Conservation (phyloP, 2,329 filamentous ascomycete species). For the Botrytis byssoidea region DNA sequence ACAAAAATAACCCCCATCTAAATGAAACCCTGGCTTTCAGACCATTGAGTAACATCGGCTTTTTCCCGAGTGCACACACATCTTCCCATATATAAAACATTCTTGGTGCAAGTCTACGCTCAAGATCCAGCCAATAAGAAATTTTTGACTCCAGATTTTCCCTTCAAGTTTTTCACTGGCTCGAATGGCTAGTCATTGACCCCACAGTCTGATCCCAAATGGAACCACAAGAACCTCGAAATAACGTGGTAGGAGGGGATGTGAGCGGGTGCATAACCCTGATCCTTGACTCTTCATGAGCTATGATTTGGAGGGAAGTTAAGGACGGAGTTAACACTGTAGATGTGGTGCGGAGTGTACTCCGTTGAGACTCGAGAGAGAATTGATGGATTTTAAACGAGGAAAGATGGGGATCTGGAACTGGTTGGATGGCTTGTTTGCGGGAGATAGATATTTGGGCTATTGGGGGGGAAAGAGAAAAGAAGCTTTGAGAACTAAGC, state of each 20-base stretch:
- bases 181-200: background rate
- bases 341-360: background rate
- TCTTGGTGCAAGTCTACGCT: background rate
- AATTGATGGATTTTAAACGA: background rate
- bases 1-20: background rate
- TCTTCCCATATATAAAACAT: background rate
- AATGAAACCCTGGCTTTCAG: background rate
- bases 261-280: constrained; percentile 12
- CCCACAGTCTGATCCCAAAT: constrained; percentile 18
- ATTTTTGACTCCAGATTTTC: background rate
- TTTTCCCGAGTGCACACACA: background rate
- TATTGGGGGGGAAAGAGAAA: background rate
- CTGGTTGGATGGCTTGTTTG: background rate
- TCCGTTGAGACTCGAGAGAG: background rate
- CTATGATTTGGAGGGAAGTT: background rate
- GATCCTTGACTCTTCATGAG: constrained; percentile 14
- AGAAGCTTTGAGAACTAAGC: background rate
- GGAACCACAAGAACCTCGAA: constrained; percentile 13
- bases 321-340: background rate
- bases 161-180: background rate
- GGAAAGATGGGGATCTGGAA: background rate
- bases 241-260: constrained; percentile 19
- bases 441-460: background rate
- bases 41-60: background rate
- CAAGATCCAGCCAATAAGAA: background rate